Percentiles rank a stretch among this genome's conserved stretches.
phyloP scores from a whole-genome alignment of 129 eudicot species.

The Lonicera japonica region DNA sequence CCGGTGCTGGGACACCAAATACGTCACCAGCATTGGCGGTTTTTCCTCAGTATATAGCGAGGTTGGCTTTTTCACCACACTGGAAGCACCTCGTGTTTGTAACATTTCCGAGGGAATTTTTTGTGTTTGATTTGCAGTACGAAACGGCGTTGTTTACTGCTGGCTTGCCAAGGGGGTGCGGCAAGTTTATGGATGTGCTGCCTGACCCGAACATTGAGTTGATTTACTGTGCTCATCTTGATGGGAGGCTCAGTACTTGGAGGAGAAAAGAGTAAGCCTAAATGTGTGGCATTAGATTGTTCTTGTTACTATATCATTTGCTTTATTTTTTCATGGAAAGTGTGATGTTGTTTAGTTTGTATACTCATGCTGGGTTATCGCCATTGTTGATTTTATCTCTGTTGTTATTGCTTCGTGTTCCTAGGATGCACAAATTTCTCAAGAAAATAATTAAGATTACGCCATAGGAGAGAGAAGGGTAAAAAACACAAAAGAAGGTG shows the following conservation, averaged over 20 bases:
- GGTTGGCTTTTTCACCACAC: constrained; percentile 66
- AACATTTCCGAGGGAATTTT: constrained; percentile 73
- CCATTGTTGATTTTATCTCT: too few species aligned
- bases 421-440: too few species aligned
- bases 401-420: too few species aligned
- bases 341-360: too few species aligned
- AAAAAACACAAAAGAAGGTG: too few species aligned
- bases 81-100: constrained; percentile 80
- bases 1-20: not conserved
- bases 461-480: too few species aligned
- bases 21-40: constrained; percentile 52
- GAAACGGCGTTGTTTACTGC: constrained; percentile 49
- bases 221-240: constrained; percentile 79
- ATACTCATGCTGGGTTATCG: too few species aligned
- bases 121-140: constrained; percentile 84
- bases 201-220: constrained; percentile 63
- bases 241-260: constrained; percentile 84
- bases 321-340: too few species aligned
- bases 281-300: not conserved
- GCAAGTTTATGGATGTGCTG: constrained; percentile 79
- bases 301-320: not conserved
- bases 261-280: constrained; percentile 65
- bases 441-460: too few species aligned
- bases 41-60: constrained; percentile 55
- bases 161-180: constrained; percentile 71